Evolutionary conservation across 1,284 basidiomycete genomes (phyloP).

Genomic region (Ganoderma resinaceum): DNA sequence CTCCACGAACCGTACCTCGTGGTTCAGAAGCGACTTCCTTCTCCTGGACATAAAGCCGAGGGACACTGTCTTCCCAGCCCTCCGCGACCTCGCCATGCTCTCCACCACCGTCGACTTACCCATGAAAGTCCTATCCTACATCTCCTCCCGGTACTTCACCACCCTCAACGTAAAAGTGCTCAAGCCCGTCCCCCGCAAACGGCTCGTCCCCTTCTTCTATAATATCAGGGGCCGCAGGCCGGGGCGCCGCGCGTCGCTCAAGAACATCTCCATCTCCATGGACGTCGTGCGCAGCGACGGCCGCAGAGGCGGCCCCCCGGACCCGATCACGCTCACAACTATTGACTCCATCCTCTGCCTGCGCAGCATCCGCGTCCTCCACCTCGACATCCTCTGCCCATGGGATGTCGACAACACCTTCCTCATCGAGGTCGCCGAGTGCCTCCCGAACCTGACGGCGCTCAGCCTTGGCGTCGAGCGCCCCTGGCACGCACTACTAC

Average conservation of each 20-base stretch:
- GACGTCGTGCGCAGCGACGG: constrained; percentile 1
- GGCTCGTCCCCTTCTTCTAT: neutral
- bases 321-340: neutral
- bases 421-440: neutral
- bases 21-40: neutral
- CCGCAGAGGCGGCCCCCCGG: neutral
- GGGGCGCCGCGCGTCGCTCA: neutral
- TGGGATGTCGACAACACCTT: constrained; percentile 14
- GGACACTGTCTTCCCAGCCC: constrained; percentile 10
- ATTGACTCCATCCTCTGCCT: constrained; percentile 6
- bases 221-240: neutral
- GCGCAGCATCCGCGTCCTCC: neutral
- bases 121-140: constrained; percentile 1
- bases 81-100: constrained; percentile 7
- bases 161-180: neutral
- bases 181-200: constrained; percentile 1
- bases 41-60: constrained; percentile 3
- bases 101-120: neutral
- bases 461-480: constrained; percentile 14
- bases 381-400: constrained; percentile 14
- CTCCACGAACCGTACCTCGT: neutral
- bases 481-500: constrained; percentile 3
- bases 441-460: constrained; percentile 2
- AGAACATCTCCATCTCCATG: neutral
- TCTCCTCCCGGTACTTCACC: constrained; percentile 1